phyloP scores from a whole-genome alignment of 2,329 filamentous ascomycete genomes.

The Fusarium kyushuense region DNA sequence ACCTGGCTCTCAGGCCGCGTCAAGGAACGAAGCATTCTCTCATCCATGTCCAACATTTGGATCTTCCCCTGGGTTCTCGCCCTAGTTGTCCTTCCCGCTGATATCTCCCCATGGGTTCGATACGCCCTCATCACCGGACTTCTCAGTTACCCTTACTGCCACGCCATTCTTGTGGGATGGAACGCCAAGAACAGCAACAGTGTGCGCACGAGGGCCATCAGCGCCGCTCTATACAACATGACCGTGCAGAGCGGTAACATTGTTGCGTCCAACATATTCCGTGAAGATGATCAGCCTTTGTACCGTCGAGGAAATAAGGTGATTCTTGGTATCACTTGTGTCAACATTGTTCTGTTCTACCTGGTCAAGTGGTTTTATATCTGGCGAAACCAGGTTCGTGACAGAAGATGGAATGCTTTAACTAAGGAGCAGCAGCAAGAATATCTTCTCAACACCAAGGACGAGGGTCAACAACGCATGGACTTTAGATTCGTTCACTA shows the following conservation, averaged over 20 bases:
- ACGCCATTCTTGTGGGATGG: constrained; percentile 65
- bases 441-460: constrained; percentile 62
- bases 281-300: constrained; percentile 65
- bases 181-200: constrained; percentile 72
- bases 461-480: constrained; percentile 66
- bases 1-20: constrained; percentile 59
- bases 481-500: constrained; percentile 67
- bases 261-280: constrained; percentile 57
- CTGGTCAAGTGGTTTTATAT: constrained; percentile 61
- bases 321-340: constrained; percentile 60
- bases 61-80: constrained; percentile 62
- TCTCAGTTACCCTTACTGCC: constrained; percentile 62
- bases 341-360: constrained; percentile 61
- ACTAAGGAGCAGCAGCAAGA: constrained; percentile 60
- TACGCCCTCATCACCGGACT: constrained; percentile 56
- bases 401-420: constrained; percentile 58
- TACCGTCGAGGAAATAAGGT: constrained; percentile 64
- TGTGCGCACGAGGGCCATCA: constrained; percentile 72
- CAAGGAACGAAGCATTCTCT: constrained; percentile 60
- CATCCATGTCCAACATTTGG: constrained; percentile 63
- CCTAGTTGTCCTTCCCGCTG: constrained; percentile 55
- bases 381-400: constrained; percentile 60
- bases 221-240: constrained; percentile 72
- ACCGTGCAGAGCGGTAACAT: constrained; percentile 60
- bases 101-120: constrained; percentile 57